phyloP scores from a whole-genome alignment of 2,329 filamentous ascomycete genomes.

The Verticillium nubilum region DNA sequence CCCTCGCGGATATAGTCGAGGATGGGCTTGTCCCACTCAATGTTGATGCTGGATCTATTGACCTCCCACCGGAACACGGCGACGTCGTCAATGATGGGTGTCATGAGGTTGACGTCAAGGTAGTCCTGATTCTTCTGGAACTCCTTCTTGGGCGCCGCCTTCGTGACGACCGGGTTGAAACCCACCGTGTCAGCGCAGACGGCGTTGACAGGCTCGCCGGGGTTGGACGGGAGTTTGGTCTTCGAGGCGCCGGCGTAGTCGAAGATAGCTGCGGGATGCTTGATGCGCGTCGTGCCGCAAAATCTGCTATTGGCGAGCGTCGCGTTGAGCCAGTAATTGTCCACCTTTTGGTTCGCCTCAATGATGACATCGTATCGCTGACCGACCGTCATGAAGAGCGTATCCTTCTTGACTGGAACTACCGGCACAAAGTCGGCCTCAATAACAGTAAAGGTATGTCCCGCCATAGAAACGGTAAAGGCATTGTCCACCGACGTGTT shows the following conservation, averaged over 20 bases:
- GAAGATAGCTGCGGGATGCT: conserved; percentile 28
- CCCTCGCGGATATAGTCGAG: conserved; percentile 20
- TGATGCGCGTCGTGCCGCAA: conserved; percentile 23
- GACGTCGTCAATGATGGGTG: conserved; percentile 4
- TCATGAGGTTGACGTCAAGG: conserved; percentile 15
- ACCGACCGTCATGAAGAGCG: conserved; percentile 44
- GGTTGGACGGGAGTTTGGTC: conserved; percentile 19
- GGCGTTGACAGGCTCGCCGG: conserved; percentile 15
- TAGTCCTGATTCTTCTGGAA: conserved; percentile 17
- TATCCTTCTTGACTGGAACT: conserved; percentile 39
- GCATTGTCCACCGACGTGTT: conserved; percentile 45
- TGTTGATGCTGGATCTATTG: conserved; percentile 23
- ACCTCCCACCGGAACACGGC: conserved; percentile 22
- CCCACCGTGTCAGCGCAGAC: conserved; percentile 15
- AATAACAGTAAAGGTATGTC: conserved; percentile 47
- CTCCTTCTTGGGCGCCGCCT: conserved; percentile 15
- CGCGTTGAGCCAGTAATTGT: conserved; percentile 38
- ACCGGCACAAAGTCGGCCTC: conserved; percentile 48
- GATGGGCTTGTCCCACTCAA: conserved; percentile 33
- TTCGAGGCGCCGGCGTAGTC: conserved; percentile 26
- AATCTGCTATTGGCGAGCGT: conserved; percentile 19
- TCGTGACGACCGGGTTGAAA: conserved; percentile 17
- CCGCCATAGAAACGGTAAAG: conserved; percentile 44
- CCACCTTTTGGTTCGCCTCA: conserved; percentile 23
- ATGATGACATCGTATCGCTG: conserved; percentile 36